Conservation (phyloP, 2,329 filamentous ascomycete genomes). For the Trichoderma cornu-damae region DNA sequence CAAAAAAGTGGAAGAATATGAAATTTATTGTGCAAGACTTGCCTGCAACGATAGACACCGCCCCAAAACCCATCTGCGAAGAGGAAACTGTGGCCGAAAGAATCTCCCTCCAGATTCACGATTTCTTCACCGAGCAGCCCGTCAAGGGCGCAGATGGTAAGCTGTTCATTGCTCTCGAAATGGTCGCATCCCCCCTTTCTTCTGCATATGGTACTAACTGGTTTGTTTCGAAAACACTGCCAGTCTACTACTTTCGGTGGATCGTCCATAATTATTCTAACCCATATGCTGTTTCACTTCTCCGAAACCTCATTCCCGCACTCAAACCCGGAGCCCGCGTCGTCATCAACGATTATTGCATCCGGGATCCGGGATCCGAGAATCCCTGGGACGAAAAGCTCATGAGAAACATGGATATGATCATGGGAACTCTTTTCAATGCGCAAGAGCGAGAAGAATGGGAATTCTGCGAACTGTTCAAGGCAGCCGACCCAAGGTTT, state of each 20-base stretch:
- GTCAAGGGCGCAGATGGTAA: slow-evolving; percentile 48
- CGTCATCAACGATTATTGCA: slow-evolving; percentile 43
- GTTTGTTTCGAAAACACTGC: not conserved
- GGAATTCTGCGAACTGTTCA: slow-evolving; percentile 44
- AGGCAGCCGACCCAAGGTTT: slow-evolving; percentile 39
- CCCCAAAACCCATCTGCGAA: slow-evolving; percentile 39
- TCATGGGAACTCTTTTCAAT: slow-evolving; percentile 49
- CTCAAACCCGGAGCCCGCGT: slow-evolving; percentile 51
- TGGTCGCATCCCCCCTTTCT: not conserved
- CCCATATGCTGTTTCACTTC: slow-evolving; percentile 45
- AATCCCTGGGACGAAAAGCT: slow-evolving; percentile 43
- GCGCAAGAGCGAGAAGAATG: slow-evolving; percentile 45
- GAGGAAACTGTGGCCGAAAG: slow-evolving; percentile 37
- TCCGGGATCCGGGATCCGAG: slow-evolving; percentile 37
- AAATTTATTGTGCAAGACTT: slow-evolving; percentile 54
- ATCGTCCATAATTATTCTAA: slow-evolving; percentile 60
- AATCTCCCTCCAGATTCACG: slow-evolving; percentile 45
- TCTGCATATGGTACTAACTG: not conserved
- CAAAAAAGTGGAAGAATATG: slow-evolving; percentile 45
- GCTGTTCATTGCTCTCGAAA: slow-evolving; percentile 12
- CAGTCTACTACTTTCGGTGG: slow-evolving; percentile 54
- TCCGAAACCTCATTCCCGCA: slow-evolving; percentile 48
- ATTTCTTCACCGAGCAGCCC: slow-evolving; percentile 55
- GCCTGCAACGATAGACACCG: slow-evolving; percentile 43
- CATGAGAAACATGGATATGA: slow-evolving; percentile 46